These are phyloP conservation scores for Fusarium sp. DNA, from an alignment of 2,329 filamentous ascomycete species.

Conservation along the genomic window DNA sequence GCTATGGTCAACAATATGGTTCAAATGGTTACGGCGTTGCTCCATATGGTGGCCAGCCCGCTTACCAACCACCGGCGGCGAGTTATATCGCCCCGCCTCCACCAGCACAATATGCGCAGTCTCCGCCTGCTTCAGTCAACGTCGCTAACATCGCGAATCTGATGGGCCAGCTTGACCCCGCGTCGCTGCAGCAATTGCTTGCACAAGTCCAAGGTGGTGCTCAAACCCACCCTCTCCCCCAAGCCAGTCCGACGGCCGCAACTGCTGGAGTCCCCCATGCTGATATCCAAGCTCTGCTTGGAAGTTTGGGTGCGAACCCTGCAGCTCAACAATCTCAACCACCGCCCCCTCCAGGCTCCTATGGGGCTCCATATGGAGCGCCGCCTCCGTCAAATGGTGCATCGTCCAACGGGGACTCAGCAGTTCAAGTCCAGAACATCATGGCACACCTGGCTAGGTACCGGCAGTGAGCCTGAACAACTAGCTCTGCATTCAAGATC, in stretches of 20 bases:
- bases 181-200: constrained; percentile 76
- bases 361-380: constrained; percentile 49
- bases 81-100: constrained; percentile 45
- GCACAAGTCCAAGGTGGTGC: constrained; percentile 62
- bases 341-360: constrained; percentile 33
- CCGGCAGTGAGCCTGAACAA: constrained; percentile 58
- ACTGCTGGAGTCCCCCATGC: constrained; percentile 49
- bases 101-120: constrained; percentile 50
- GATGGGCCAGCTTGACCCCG: constrained; percentile 75
- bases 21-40: constrained; percentile 45
- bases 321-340: constrained; percentile 39
- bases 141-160: constrained; percentile 70
- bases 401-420: constrained; percentile 51
- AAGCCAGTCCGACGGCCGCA: constrained; percentile 36
- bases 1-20: constrained; percentile 50
- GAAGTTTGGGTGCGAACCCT: constrained; percentile 51
- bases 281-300: constrained; percentile 61
- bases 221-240: constrained; percentile 28
- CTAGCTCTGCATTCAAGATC: not conserved
- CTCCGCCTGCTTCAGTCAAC: constrained; percentile 45
- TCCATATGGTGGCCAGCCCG: constrained; percentile 49
- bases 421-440: constrained; percentile 75
- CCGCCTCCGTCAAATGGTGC: constrained; percentile 47
- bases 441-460: constrained; percentile 78
- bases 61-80: constrained; percentile 47